These are phyloP conservation scores for Dendrostoma leiphaemia DNA, from an alignment of 2,329 filamentous ascomycete species.

Conservation along the genomic window DNA sequence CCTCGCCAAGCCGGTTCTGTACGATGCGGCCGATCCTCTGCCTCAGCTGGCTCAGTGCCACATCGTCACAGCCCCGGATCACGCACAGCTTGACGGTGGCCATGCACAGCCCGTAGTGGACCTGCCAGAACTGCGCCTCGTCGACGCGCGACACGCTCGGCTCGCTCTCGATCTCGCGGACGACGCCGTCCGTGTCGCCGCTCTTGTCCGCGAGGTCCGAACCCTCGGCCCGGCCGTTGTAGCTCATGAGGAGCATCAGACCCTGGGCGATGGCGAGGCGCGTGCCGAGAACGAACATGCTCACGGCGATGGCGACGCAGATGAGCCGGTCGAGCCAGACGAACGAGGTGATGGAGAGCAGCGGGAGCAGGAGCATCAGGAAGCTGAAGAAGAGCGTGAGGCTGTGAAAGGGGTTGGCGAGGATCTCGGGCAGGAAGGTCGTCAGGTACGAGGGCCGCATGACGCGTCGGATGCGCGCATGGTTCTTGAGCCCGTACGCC, in stretches of 20 bases:
- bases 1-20: constrained; percentile 81
- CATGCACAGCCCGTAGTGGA: constrained; percentile 95
- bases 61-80: constrained; percentile 62
- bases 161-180: constrained; percentile 82
- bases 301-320: constrained; percentile 75
- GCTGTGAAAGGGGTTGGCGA: constrained; percentile 94
- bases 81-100: constrained; percentile 85
- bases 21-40: constrained; percentile 76
- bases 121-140: constrained; percentile 96
- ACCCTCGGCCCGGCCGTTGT: constrained; percentile 42
- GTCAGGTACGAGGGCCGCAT: constrained; percentile 74
- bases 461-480: constrained; percentile 85
- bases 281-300: constrained; percentile 85
- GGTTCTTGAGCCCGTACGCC: constrained; percentile 84
- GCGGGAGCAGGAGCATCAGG: constrained; percentile 69
- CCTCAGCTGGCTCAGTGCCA: constrained; percentile 69
- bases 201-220: constrained; percentile 27
- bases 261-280: constrained; percentile 83
- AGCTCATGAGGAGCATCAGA: constrained; percentile 95
- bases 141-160: constrained; percentile 74
- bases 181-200: constrained; percentile 60
- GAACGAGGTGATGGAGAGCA: constrained; percentile 79
- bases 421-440: constrained; percentile 76
- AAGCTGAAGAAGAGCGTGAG: constrained; percentile 85
- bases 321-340: constrained; percentile 80